Percentiles rank a stretch among this genome's conserved stretches.
phyloP scores from a whole-genome alignment of 2,329 filamentous ascomycete species.

The Penicillium hordei region DNA sequence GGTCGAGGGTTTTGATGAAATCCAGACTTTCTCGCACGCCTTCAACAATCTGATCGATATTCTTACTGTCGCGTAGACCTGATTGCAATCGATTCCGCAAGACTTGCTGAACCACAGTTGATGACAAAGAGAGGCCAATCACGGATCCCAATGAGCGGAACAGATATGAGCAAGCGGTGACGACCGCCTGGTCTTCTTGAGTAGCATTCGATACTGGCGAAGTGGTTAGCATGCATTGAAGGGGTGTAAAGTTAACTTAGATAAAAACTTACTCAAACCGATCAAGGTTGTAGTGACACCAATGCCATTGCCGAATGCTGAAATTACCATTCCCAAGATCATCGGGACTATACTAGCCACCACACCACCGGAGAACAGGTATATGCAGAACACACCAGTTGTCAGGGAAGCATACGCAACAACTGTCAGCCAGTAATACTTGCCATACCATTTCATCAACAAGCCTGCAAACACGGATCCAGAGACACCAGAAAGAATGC shows the following conservation, averaged over 20 bases:
- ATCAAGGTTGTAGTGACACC: slow-evolving; percentile 72
- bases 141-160: slow-evolving; percentile 71
- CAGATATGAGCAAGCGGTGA: slow-evolving; percentile 76
- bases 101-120: slow-evolving; percentile 69
- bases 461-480: slow-evolving; percentile 66
- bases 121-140: slow-evolving; percentile 66
- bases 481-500: slow-evolving; percentile 60
- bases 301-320: slow-evolving; percentile 56
- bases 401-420: slow-evolving; percentile 55
- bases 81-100: slow-evolving; percentile 58
- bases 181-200: slow-evolving; percentile 68
- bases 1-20: slow-evolving; percentile 65
- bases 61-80: slow-evolving; percentile 56
- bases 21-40: slow-evolving; percentile 69
- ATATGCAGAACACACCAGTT: slow-evolving; percentile 56
- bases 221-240: slow-evolving; percentile 8
- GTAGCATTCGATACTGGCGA: slow-evolving; percentile 64
- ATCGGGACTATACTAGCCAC: slow-evolving; percentile 53
- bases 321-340: slow-evolving; percentile 57
- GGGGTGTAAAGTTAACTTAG: not conserved
- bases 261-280: slow-evolving; percentile 54
- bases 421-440: slow-evolving; percentile 69
- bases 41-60: slow-evolving; percentile 66
- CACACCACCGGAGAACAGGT: slow-evolving; percentile 58
- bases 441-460: slow-evolving; percentile 68